Evolutionary conservation across 371 early-diverging fungal species (phyloP).

Genomic region (Aphelidium insulamus): DNA sequence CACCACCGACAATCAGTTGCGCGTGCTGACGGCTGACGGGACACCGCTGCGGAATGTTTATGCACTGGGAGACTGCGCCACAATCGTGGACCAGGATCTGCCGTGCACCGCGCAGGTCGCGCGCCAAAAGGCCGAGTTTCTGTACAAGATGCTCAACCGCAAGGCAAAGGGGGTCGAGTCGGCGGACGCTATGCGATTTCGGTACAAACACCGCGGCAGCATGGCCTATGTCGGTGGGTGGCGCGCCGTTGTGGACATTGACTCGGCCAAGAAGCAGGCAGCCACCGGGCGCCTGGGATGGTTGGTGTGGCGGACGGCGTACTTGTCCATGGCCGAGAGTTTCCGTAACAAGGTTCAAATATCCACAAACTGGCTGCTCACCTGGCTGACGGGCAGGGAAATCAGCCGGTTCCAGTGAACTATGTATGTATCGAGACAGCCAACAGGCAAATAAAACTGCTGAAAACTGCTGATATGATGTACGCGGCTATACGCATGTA

Average conservation of each 20-base stretch:
- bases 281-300: constrained; percentile 4
- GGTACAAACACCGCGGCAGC: constrained; percentile 7
- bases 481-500: no score
- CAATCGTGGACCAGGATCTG: constrained; percentile 12
- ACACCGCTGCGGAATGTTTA: constrained; percentile 26
- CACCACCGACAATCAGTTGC: constrained; percentile 39
- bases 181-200: constrained; percentile 4
- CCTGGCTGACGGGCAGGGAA: no score
- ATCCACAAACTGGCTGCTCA: constrained; percentile 8
- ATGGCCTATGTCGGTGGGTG: constrained; percentile 4
- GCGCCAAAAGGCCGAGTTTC: constrained; percentile 10
- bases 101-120: constrained; percentile 16
- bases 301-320: constrained; percentile 14
- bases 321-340: constrained; percentile 10
- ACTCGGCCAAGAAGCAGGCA: background rate
- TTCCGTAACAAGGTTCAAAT: constrained; percentile 12
- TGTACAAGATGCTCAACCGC: constrained; percentile 3
- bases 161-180: no score
- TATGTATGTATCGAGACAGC: no score
- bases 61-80: constrained; percentile 74
- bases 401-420: no score
- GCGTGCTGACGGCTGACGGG: constrained; percentile 36
- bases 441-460: no score
- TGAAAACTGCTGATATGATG: no score
- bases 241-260: constrained; percentile 1